Base-by-base conservation (phyloP, 805 yeast species). In the Osmozyma mogii region DNA sequence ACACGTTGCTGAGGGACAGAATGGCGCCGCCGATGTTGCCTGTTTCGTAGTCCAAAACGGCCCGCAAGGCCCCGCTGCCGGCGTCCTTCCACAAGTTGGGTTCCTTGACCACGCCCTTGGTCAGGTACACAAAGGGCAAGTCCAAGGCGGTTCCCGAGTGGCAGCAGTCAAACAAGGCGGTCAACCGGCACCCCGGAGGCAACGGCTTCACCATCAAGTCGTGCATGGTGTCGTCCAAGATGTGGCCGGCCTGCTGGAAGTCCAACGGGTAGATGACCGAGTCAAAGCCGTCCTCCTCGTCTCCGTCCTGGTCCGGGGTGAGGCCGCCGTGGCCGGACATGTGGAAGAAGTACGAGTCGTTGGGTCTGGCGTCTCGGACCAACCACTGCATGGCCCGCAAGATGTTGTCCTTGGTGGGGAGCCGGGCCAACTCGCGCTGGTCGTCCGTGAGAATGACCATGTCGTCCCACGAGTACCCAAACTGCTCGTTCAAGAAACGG, bases 301-400 rank as follows among this genome's bases (percentile, higher is more conserved):
- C 92, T 15, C 85, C 85, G 44, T 76, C 73, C 19, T 58, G 47
- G 50, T 84, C 94, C 27, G 61, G 55, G 4, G 75, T 72, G 46
- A 76, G 81, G 2, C 92, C 85, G 17, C 95, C 95, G 49, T 84
- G 95, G 6, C 95, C 92, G 0, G 92, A 80, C 49, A 78, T 84
- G 51, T 84, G 94, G 66, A 84, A 74, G 43, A 84, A 77, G 28
- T 84, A 54, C 6, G 85, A 72, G 55, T 84, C 94, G 43, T 84
- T 82, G 10, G 92, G 78, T 41, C 58, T 62, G 0, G 94, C 92
- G 37, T 66, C 80, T 13, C 60, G 61, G 13, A 79, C 88, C 14
- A 84, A 66, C 95, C 95, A 84, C 32, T 70, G 75, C 82, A 82
- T 80, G 3, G 87, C 95, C 24, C 77, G 64, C 13, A 82, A 47